Percentiles rank a stretch among this genome's conserved stretches.
These are phyloP conservation scores for Trichoderma sp. DNA, from an alignment of 2,329 filamentous ascomycete genomes.

Conservation along the genomic window DNA sequence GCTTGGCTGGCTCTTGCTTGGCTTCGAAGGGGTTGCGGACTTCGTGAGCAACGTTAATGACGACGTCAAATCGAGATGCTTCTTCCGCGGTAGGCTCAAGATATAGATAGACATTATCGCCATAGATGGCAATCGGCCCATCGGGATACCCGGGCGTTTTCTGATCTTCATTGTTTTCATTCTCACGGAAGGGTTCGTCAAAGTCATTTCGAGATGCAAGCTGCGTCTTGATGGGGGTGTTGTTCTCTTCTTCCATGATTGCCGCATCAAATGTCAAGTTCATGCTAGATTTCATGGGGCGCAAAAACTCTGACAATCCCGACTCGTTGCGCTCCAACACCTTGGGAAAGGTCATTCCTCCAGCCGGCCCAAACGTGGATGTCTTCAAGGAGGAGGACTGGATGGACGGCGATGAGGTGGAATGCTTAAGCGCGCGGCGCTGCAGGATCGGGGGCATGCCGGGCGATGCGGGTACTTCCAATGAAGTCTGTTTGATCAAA, in stretches of 20 bases:
- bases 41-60: constrained; percentile 82
- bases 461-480: constrained; percentile 57
- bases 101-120: constrained; percentile 74
- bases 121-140: constrained; percentile 79
- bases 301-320: constrained; percentile 57
- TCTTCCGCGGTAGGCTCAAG: constrained; percentile 77
- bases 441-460: constrained; percentile 58
- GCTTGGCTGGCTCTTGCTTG: constrained; percentile 27
- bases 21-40: constrained; percentile 72
- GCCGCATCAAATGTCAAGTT: constrained; percentile 40
- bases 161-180: constrained; percentile 72
- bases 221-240: constrained; percentile 58
- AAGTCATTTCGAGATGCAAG: constrained; percentile 55
- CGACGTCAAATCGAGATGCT: constrained; percentile 73
- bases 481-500: constrained; percentile 46
- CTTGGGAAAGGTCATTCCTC: constrained; percentile 64
- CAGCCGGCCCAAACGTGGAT: constrained; percentile 57
- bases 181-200: constrained; percentile 59
- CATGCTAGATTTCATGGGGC: constrained; percentile 48
- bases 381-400: constrained; percentile 57
- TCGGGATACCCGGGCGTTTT: constrained; percentile 81
- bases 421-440: constrained; percentile 63
- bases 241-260: constrained; percentile 50
- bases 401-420: constrained; percentile 66
- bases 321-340: constrained; percentile 59